A percentile compares a stretch with the other conserved stretches of the same genome.
Conservation (phyloP, 2,329 filamentous ascomycete species). For the Daldinia sp. region DNA sequence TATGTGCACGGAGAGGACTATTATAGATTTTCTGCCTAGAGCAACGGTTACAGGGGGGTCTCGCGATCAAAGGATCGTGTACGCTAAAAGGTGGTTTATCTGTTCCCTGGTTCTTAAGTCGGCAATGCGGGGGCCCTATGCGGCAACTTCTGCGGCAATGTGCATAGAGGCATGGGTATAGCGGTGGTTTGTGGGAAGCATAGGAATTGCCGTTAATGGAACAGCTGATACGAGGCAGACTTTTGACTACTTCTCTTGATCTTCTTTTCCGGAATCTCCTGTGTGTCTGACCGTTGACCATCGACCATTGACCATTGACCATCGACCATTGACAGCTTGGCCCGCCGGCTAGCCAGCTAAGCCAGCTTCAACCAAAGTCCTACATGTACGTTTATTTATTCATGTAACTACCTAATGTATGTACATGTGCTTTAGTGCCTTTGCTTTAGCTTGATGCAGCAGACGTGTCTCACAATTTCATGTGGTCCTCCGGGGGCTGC, state of each 20-base stretch:
- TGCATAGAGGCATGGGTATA: slow-evolving; percentile 28
- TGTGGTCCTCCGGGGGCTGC: slow-evolving; percentile 32
- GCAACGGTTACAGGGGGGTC: slow-evolving; percentile 18
- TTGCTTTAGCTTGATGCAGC: slow-evolving; percentile 35
- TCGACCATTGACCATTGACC: too few relatives aligned
- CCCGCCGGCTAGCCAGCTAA: slow-evolving; percentile 24
- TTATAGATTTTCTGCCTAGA: slow-evolving; percentile 20
- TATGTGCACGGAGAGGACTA: slow-evolving; percentile 2
- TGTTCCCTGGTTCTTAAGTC: slow-evolving; percentile 29
- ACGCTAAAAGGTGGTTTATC: slow-evolving; percentile 7
- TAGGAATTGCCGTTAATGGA: slow-evolving; percentile 24
- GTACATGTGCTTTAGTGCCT: slow-evolving; percentile 3
- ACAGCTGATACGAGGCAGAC: slow-evolving; percentile 34
- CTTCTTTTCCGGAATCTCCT: not conserved
- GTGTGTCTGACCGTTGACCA: not conserved
- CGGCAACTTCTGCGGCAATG: slow-evolving; percentile 23
- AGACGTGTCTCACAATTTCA: slow-evolving; percentile 36
- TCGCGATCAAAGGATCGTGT: slow-evolving; percentile 12
- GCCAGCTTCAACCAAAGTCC: slow-evolving; percentile 30
- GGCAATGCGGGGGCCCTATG: slow-evolving; percentile 34
- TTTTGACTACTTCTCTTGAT: not conserved
- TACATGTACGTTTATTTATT: too few relatives aligned
- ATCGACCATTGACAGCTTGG: slow-evolving; percentile 8
- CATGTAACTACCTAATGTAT: too few relatives aligned
- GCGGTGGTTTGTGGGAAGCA: slow-evolving; percentile 13